These are phyloP conservation scores for Neospermospora avenae DNA, from an alignment of 2,329 filamentous ascomycete genomes.

Conservation along the genomic window DNA sequence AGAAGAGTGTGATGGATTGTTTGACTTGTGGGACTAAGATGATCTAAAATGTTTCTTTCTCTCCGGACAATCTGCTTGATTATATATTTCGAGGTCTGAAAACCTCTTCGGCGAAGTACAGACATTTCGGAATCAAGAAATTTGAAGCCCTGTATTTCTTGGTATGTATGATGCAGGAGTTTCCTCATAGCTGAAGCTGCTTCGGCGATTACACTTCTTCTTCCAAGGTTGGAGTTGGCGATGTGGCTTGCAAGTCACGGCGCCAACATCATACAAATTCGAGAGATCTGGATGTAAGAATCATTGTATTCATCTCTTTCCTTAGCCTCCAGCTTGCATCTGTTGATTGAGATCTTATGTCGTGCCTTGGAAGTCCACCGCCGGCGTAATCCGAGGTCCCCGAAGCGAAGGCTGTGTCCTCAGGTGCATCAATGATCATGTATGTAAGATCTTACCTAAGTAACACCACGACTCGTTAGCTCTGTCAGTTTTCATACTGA, in stretches of 20 bases:
- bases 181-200: not conserved
- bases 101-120: not conserved
- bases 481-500: no score
- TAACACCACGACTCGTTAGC: no score
- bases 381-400: not conserved
- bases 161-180: not conserved
- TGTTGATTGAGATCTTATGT: not conserved
- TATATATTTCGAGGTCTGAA: not conserved
- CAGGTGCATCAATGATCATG: no score
- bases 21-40: not conserved
- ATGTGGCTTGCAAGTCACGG: not conserved
- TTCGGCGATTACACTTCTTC: not conserved
- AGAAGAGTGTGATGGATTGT: not conserved
- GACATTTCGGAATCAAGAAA: not conserved
- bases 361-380: not conserved
- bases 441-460: no score
- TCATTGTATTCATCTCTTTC: not conserved
- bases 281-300: not conserved
- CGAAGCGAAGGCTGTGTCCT: not conserved
- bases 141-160: not conserved
- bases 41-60: not conserved
- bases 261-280: not conserved
- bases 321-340: not conserved
- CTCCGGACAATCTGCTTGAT: not conserved
- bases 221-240: not conserved